A percentile compares a stretch with the other conserved stretches of the same genome.
Evolutionary conservation across 2,329 filamentous ascomycete genomes (phyloP).

Genomic region (Seiridium cupressi): DNA sequence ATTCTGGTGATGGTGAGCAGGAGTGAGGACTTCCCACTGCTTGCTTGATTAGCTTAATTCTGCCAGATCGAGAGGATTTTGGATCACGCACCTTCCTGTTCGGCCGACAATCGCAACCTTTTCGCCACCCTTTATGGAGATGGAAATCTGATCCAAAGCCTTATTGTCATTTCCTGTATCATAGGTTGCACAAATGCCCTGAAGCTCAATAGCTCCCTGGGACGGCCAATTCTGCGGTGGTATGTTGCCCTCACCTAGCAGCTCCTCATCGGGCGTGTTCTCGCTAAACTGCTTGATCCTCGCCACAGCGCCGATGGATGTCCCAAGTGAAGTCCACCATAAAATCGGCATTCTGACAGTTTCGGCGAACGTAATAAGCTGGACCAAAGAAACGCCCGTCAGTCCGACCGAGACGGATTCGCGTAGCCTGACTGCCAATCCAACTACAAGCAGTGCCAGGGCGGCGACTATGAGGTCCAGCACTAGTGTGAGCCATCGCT

Average conservation of each 20-base stretch:
- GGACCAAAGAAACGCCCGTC: background rate
- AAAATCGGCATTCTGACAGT: background rate
- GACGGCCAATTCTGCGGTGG: background rate
- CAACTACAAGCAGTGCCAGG: background rate
- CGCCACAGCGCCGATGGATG: background rate
- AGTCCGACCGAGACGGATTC: background rate
- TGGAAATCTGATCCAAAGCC: constrained; percentile 3
- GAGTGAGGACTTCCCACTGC: constrained; percentile 26
- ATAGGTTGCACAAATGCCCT: background rate
- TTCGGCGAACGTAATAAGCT: background rate
- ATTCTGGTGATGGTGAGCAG: constrained; percentile 43
- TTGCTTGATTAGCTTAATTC: background rate
- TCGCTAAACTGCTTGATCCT: constrained; percentile 4
- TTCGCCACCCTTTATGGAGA: constrained; percentile 17
- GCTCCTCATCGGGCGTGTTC: background rate
- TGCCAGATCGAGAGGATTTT: background rate
- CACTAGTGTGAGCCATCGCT: constrained; percentile 1
- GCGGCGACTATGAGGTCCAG: constrained; percentile 1
- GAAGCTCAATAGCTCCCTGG: background rate
- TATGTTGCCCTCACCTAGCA: background rate
- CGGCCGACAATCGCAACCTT: constrained; percentile 20
- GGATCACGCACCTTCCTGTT: constrained; percentile 20
- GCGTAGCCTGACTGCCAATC: background rate
- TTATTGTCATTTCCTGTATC: background rate
- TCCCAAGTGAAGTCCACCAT: background rate